These are phyloP conservation scores for Leccinum incarnatum DNA, from an alignment of 768 basidiomycete genomes.

Conservation along the genomic window DNA sequence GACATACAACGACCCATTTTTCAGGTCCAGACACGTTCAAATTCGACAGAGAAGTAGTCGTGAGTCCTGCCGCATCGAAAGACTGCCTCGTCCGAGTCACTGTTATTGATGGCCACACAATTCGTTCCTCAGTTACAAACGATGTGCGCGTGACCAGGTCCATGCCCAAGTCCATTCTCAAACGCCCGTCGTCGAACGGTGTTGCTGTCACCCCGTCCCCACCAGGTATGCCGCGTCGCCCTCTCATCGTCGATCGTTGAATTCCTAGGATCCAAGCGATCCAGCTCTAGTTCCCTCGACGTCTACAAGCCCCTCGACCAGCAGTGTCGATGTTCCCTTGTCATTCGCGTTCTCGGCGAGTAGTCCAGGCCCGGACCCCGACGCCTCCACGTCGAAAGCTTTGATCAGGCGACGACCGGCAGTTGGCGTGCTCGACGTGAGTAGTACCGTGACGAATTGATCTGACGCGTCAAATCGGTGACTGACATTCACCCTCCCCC, in stretches of 20 bases:
- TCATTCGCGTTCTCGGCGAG: not conserved
- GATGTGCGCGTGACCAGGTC: not conserved
- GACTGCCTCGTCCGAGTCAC: not conserved
- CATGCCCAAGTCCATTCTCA: slow-evolving; percentile 2
- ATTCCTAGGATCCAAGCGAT: not conserved
- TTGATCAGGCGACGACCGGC: not conserved
- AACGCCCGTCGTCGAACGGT: not conserved
- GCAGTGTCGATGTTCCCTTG: not conserved
- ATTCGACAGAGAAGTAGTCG: not conserved
- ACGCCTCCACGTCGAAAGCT: not conserved
- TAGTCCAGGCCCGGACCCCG: not conserved
- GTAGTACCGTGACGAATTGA: not conserved
- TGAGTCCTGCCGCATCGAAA: not conserved
- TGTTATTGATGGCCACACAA: not conserved
- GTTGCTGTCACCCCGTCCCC: not conserved
- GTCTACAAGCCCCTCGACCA: not conserved
- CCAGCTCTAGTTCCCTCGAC: not conserved
- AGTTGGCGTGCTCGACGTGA: slow-evolving; percentile 1
- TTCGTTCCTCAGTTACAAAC: not conserved
- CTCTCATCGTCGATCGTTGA: not conserved
- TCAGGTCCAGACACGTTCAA: not conserved
- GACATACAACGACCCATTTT: not conserved
- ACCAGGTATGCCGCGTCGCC: slow-evolving; percentile 10
- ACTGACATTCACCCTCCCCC: not conserved
- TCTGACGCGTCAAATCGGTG: not conserved